Percentiles rank a stretch among this genome's conserved stretches.
These are phyloP conservation scores for Beauveria varroae DNA, from an alignment of 2,329 filamentous ascomycete species.

Conservation along the genomic window DNA sequence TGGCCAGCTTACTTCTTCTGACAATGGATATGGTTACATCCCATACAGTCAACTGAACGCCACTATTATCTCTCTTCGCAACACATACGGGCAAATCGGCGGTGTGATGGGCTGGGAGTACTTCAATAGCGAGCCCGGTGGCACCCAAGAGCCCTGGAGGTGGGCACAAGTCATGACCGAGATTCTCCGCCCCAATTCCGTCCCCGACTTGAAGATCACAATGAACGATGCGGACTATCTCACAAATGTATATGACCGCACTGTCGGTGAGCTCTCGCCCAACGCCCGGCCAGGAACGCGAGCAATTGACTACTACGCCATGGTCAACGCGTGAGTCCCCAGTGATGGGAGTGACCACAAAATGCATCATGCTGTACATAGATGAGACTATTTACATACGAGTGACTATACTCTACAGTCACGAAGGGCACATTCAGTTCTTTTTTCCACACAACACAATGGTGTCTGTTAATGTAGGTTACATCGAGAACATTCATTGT, in stretches of 20 bases:
- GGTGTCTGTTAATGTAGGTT: background rate
- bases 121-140: slow-evolving; percentile 65
- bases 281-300: background rate
- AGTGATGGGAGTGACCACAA: too few species aligned
- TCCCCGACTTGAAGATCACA: slow-evolving; percentile 13
- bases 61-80: slow-evolving; percentile 32
- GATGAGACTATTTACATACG: background rate
- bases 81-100: slow-evolving; percentile 59
- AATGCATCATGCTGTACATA: background rate
- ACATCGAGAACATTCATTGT: background rate
- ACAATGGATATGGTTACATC: slow-evolving; percentile 51
- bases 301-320: slow-evolving; percentile 8
- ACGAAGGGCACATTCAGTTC: too few species aligned
- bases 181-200: slow-evolving; percentile 20
- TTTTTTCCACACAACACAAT: too few species aligned
- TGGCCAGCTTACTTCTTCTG: slow-evolving; percentile 68
- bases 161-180: slow-evolving; percentile 63
- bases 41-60: slow-evolving; percentile 34
- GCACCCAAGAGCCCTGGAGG: slow-evolving; percentile 55
- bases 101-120: slow-evolving; percentile 93
- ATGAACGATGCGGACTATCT: slow-evolving; percentile 11
- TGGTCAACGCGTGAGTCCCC: slow-evolving; percentile 3
- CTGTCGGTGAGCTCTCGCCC: background rate
- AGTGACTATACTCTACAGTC: background rate
- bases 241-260: slow-evolving; percentile 6